These are phyloP conservation scores for Gossypium thurberi DNA, from an alignment of 345 rosid species.

Conservation along the genomic window DNA sequence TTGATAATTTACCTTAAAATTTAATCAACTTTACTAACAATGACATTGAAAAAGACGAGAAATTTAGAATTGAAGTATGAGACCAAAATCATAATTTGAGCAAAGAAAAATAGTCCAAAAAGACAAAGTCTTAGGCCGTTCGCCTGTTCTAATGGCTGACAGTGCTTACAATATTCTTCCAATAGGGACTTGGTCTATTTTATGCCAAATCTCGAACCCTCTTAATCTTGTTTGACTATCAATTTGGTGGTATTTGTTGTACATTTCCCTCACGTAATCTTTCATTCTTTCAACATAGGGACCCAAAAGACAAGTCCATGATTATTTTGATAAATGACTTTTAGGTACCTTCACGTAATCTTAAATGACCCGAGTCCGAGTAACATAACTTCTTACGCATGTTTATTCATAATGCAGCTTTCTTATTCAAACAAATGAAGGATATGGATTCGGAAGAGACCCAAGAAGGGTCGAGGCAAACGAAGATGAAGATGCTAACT, in stretches of 20 bases:
- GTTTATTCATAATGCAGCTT: conserved; percentile 36
- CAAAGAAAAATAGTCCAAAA: too few species aligned
- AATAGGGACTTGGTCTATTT: neutral
- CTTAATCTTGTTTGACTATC: neutral
- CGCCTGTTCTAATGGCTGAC: neutral
- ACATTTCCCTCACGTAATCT: neutral
- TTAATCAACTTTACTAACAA: too few species aligned
- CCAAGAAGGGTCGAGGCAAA: conserved; percentile 31
- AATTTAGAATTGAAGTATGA: too few species aligned
- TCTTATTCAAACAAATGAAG: conserved; percentile 62
- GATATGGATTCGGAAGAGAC: conserved; percentile 27
- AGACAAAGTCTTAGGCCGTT: too few species aligned
- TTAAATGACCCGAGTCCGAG: too few species aligned
- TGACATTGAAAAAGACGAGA: too few species aligned
- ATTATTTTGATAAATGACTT: neutral
- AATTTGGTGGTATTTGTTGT: neutral
- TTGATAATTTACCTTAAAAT: too few species aligned
- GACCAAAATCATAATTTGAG: too few species aligned
- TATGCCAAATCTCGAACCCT: neutral
- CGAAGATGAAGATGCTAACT: conserved; percentile 52
- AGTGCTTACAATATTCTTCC: neutral
- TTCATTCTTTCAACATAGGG: neutral
- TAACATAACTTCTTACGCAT: neutral
- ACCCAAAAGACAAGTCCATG: neutral
- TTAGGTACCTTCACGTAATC: neutral